Conservation (phyloP, 352 stramenopile species). For the Pythium insidiosum region DNA sequence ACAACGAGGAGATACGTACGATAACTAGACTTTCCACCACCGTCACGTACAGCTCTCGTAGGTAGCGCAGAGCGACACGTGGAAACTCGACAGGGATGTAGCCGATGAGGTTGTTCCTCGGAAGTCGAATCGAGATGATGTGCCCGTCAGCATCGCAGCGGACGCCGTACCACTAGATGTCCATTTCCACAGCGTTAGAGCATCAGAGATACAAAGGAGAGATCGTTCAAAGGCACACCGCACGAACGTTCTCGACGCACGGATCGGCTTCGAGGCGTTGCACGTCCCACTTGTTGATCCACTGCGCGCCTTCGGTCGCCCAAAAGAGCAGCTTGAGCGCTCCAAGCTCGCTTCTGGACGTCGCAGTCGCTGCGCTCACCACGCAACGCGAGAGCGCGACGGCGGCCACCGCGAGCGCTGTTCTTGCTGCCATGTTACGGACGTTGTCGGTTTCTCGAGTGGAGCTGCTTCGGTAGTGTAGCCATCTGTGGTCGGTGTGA, state of each 20-base stretch:
- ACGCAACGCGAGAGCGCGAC: too few relatives aligned
- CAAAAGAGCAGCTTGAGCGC: constrained; percentile 65
- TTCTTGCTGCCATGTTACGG: too few relatives aligned
- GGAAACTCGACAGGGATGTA: constrained; percentile 45
- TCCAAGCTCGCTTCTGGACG: constrained; percentile 44
- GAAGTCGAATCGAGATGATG: constrained; percentile 46
- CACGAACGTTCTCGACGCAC: constrained; percentile 32
- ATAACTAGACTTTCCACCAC: too few relatives aligned
- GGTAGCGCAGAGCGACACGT: constrained; percentile 27
- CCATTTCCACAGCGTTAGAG: too few relatives aligned
- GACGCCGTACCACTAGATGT: constrained; percentile 58
- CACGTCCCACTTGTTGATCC: constrained; percentile 45
- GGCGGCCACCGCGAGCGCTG: too few relatives aligned
- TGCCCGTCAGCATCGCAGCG: constrained; percentile 37
- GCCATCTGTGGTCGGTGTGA: too few relatives aligned
- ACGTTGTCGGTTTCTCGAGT: too few relatives aligned
- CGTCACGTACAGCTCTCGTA: constrained; percentile 58
- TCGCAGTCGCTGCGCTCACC: constrained; percentile 7
- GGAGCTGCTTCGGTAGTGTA: too few relatives aligned
- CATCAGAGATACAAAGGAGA: too few relatives aligned
- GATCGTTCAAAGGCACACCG: too few relatives aligned
- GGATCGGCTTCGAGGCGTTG: constrained; percentile 61
- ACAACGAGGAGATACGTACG: not conserved
- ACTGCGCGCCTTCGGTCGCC: constrained; percentile 42
- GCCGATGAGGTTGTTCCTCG: constrained; percentile 57